Evolutionary conservation across 371 early-diverging fungal genomes (phyloP), one percentile per base, ranked within the genome.

Genomic region (Gilbertella persicaria): DNA sequence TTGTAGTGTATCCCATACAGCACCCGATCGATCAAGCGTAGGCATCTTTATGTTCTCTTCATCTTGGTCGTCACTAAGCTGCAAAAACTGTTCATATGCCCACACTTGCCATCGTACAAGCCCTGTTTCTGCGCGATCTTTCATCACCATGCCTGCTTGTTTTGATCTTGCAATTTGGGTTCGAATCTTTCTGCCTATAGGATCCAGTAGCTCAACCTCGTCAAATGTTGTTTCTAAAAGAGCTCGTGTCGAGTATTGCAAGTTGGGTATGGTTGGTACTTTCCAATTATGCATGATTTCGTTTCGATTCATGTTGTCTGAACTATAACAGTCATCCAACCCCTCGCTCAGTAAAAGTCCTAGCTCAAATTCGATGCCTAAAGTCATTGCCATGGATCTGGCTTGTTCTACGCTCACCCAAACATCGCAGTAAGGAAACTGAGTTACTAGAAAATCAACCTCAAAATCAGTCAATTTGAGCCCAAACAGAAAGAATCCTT

Each of bases 231-330:
- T 55, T 38, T 73, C 73, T 5, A 77, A 29, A 16, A 77, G 35
- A 0, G 77, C 77, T 1, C 73, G 64, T 3, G 77, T 73, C 0
- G 77, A 77, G 25, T 77, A 77, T 5, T 58, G 39, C 0, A 70
- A 42, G 21, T 65, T 54, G 4, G 77, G 67, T 21, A 77, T 73
- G 8, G 58, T 41, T 4, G 63, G 62, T 10, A 71, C 55, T 14
- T 54, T 64, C 77, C 77, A 77, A 54, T 77, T 77, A 45, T 77
- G 77, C 44, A 73, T 69, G 2, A 77, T 55, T 38, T 73, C 76
- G 16, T 65, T 60, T 13, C 73, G 62, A 14, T 49, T 42, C 1
- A 52, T 43, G 39, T 65, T 64, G 19, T 77, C 73, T 3, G 62
- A 56, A 2, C 73, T 69, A 50, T 53, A 69, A 4, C 57, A 46